Evolutionary conservation across 495 filamentous ascomycete genomes (phyloP).

Genomic region (Geoglossum glabrum): DNA sequence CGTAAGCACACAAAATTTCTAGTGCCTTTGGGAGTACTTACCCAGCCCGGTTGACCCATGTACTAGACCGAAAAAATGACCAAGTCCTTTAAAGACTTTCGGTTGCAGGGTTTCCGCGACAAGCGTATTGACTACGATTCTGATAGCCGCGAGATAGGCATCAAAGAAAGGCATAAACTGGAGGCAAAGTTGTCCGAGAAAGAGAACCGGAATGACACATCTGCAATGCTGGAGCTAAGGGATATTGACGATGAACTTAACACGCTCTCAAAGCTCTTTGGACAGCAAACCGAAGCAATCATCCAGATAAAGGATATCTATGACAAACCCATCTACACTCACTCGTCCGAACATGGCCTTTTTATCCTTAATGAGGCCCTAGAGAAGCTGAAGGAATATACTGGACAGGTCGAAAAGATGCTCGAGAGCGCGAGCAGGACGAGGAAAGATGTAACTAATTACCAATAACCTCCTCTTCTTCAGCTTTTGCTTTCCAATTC

Average conservation of each 20-base stretch:
- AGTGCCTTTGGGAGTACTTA: too few relatives aligned
- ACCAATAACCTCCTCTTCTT: background rate
- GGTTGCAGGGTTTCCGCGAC: slow-evolving; percentile 37
- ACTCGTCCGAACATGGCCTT: background rate
- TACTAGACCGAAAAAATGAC: slow-evolving; percentile 40
- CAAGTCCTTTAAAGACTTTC: slow-evolving; percentile 16
- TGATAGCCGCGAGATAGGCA: too few relatives aligned
- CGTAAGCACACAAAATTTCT: slow-evolving; percentile 16
- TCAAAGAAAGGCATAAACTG: slow-evolving; percentile 22
- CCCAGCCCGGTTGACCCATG: too few relatives aligned
- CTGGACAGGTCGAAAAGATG: slow-evolving; percentile 36
- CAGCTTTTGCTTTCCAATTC: too few relatives aligned
- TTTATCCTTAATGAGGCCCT: background rate
- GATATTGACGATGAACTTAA: slow-evolving; percentile 48
- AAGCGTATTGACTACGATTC: too few relatives aligned
- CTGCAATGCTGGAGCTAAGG: slow-evolving; percentile 40
- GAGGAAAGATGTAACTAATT: slow-evolving; percentile 21
- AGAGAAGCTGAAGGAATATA: slow-evolving; percentile 32
- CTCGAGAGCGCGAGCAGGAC: slow-evolving; percentile 25
- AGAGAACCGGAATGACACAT: slow-evolving; percentile 41
- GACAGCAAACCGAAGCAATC: slow-evolving; percentile 31
- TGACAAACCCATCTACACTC: background rate
- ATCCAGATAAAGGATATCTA: background rate
- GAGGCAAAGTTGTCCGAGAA: slow-evolving; percentile 29
- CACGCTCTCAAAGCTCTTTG: slow-evolving; percentile 36